Conservation (phyloP, 176 grass and related monocot species). For the Triticum aestivum region DNA sequence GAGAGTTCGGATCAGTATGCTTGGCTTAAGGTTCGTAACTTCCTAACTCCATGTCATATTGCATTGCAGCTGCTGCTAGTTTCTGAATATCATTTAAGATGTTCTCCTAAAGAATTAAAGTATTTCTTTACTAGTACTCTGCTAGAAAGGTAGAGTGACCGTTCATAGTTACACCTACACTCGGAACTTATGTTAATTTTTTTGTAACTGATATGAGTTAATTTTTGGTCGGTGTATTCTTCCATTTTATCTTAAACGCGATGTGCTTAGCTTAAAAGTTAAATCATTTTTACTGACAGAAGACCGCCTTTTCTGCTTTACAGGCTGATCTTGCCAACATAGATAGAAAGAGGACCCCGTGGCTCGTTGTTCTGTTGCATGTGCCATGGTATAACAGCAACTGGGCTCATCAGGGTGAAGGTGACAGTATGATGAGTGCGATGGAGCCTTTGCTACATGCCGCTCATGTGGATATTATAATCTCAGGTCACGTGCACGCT, state of each 20-base stretch:
- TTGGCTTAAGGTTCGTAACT: slow-evolving; percentile 80
- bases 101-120: neutral
- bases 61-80: neutral
- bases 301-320: slow-evolving; percentile 9
- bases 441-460: slow-evolving; percentile 82
- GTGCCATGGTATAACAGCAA: slow-evolving; percentile 99
- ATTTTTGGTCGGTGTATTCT: neutral
- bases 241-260: neutral
- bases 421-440: slow-evolving; percentile 66
- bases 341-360: slow-evolving; percentile 74
- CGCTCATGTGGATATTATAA: slow-evolving; percentile 75
- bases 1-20: slow-evolving; percentile 85
- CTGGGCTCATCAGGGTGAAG: slow-evolving; percentile 83
- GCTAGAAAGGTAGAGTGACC: neutral
- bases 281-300: neutral
- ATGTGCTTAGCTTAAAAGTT: neutral
- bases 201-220: neutral
- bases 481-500: slow-evolving; percentile 93
- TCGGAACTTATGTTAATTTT: neutral
- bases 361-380: slow-evolving; percentile 75
- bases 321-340: slow-evolving; percentile 80
- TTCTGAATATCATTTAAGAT: neutral
- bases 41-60: neutral
- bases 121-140: neutral
- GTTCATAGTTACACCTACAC: neutral